These are phyloP conservation scores for Rostrohypoxylon terebratum DNA, from an alignment of 495 filamentous ascomycete species.

Conservation along the genomic window DNA sequence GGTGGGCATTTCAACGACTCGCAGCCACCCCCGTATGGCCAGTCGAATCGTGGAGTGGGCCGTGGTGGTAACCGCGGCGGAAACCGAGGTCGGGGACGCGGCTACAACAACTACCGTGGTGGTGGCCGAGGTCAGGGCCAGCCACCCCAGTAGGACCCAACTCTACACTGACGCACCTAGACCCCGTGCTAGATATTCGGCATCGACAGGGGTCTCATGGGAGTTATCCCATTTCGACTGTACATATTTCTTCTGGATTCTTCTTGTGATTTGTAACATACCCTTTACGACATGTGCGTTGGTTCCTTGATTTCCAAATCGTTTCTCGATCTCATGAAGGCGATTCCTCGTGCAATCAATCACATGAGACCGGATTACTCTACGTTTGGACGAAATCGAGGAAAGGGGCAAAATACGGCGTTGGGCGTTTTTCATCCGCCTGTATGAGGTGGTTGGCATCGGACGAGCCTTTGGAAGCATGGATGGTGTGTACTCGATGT, in stretches of 20 bases:
- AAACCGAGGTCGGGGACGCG: constrained; percentile 53
- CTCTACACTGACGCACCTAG: constrained; percentile 1
- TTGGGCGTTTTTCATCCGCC: constrained; percentile 41
- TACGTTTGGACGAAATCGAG: constrained; percentile 45
- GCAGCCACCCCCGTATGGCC: constrained; percentile 47
- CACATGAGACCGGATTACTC: constrained; percentile 40
- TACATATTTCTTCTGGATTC: constrained; percentile 52
- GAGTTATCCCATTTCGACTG: constrained; percentile 40
- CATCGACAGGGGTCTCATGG: constrained; percentile 1
- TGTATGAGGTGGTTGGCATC: constrained; percentile 40
- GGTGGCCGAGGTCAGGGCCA: constrained; percentile 59
- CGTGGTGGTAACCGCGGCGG: constrained; percentile 54
- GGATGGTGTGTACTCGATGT: constrained; percentile 29
- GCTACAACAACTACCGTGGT: constrained; percentile 56
- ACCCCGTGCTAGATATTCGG: constrained; percentile 11
- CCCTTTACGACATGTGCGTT: constrained; percentile 45
- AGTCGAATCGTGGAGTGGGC: constrained; percentile 54
- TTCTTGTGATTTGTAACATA: constrained; percentile 51
- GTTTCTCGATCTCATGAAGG: constrained; percentile 39
- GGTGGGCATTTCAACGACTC: constrained; percentile 43
- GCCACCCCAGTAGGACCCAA: constrained; percentile 46
- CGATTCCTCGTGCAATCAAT: constrained; percentile 43
- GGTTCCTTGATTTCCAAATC: constrained; percentile 39
- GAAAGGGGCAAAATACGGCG: constrained; percentile 44
- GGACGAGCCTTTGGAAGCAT: constrained; percentile 28